Evolutionary conservation across 1,284 basidiomycete genomes (phyloP), one percentile per base, ranked within the genome.

Genomic region (Leccinum subrobustum): DNA sequence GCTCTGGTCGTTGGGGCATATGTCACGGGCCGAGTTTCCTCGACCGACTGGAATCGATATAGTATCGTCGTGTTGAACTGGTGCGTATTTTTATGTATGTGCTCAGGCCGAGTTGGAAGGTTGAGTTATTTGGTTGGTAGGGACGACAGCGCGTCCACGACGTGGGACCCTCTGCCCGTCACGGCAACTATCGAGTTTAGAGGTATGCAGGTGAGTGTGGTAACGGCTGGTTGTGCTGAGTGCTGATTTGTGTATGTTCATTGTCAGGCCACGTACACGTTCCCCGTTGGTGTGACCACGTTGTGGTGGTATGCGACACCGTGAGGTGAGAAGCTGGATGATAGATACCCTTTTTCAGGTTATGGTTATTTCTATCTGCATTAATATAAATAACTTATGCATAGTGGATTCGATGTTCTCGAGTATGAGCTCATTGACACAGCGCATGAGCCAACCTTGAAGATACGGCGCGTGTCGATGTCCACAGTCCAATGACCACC

Each of bases 61-160:
- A 86, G 85, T 3, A 71, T 91, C 39, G 87, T 90, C 16, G 89
- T 90, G 2, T 65, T 91, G 60, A 90, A 91, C 71, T 82, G 82
- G 76, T 84, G 64, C 18, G 68, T 56, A 20, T 4, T 12, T 23
- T 18, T 44, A 58, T 73, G 65, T 23, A 6, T 23, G 6, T 14
- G 6, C 25, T 39, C 8, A 47, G 12, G 35, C 25, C 9, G 3
- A 48, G 25, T 39, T 18, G 39, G 14, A 8, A 7, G 14, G 18
- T 27, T 64, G 56, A 61, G n/a, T 12, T 3, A 9, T 53, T 35
- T 33, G 29, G 23, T 18, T 42, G 37, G 14, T 52, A 76, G 84
- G 84, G 74, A 85, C 61, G 86, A 89, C 64, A 78, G 76, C 48
- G 70, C 71, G 14, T 77, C 77, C 35, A 78, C 79, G 1, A 73